phyloP scores from a whole-genome alignment of 148 eudicot species.

The Beta vulgaris region DNA sequence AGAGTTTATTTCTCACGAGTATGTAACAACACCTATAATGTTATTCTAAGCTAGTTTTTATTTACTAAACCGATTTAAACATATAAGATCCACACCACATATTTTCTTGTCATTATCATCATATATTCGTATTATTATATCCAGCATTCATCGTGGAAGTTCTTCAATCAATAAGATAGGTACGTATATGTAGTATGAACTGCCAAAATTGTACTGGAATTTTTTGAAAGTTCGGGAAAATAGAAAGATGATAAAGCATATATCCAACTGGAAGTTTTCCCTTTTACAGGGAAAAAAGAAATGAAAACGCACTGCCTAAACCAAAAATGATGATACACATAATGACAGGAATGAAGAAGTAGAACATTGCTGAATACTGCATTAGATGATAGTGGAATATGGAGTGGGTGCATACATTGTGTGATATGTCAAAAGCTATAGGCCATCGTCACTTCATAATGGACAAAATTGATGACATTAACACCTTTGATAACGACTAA shows the following conservation, averaged over 20 bases:
- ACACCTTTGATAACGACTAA: constrained; percentile 9
- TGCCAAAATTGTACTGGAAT: not conserved
- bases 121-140: too few species aligned
- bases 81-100: too few species aligned
- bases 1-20: too few species aligned
- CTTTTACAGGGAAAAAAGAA: not conserved
- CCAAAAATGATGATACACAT: constrained; percentile 8
- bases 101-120: too few species aligned
- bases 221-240: not conserved
- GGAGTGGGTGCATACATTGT: not conserved
- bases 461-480: constrained; percentile 10
- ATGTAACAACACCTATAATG: too few species aligned
- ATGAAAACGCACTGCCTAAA: constrained; percentile 6
- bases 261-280: too few species aligned
- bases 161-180: too few species aligned
- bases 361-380: constrained; percentile 16
- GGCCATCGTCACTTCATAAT: not conserved
- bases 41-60: too few species aligned
- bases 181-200: not conserved
- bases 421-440: constrained; percentile 1
- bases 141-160: too few species aligned
- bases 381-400: constrained; percentile 13
- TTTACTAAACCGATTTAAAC: too few species aligned
- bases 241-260: too few species aligned
- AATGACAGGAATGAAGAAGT: not conserved